Evolutionary conservation across 768 basidiomycete species (phyloP).

Genomic region (Calocera cornea): DNA sequence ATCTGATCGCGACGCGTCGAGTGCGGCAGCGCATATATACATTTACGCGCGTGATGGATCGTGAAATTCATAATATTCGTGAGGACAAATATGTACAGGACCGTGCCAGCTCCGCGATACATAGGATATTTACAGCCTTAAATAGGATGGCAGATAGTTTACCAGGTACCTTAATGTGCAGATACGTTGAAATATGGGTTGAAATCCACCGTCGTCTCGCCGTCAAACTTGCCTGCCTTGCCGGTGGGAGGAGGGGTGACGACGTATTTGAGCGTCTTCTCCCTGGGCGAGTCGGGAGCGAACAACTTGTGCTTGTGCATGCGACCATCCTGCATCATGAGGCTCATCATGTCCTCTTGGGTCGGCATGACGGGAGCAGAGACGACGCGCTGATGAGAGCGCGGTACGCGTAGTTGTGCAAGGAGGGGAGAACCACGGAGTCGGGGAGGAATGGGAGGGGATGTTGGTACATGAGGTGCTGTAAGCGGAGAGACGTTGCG

Average conservation of each 20-base stretch:
- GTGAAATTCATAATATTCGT: too few relatives aligned
- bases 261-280: not conserved
- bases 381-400: not conserved
- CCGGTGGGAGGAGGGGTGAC: not conserved
- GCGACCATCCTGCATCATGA: not conserved
- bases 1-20: too few relatives aligned
- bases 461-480: not conserved
- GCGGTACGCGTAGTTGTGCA: not conserved
- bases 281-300: not conserved
- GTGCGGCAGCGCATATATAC: too few relatives aligned
- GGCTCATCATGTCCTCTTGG: not conserved
- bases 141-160: not conserved
- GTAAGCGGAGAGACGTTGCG: not conserved
- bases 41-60: too few relatives aligned
- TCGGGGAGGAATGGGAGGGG: not conserved
- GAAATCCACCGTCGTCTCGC: not conserved
- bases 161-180: not conserved
- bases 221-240: not conserved
- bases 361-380: not conserved
- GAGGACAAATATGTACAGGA: too few relatives aligned
- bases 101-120: too few relatives aligned
- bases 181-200: not conserved
- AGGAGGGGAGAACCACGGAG: not conserved
- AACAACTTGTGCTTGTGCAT: conserved; percentile 1
- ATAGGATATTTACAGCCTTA: too few relatives aligned